Evolutionary conservation across 2,329 filamentous ascomycete genomes (phyloP).

Genomic region (Scolecobasidium constrictum): DNA sequence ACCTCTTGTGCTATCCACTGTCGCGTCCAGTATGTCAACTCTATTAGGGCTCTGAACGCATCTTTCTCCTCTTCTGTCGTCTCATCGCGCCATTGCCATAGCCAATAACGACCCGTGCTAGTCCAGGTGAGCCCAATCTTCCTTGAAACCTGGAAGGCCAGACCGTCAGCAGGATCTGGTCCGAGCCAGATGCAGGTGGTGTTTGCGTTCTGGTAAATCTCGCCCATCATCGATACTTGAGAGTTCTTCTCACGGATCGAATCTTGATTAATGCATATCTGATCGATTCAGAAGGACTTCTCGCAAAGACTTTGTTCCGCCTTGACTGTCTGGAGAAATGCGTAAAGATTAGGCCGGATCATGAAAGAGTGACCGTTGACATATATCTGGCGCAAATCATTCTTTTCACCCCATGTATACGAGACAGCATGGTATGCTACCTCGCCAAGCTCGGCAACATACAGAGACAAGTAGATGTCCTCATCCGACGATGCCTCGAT

Average conservation of each 20-base stretch:
- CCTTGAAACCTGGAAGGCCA: too few relatives aligned
- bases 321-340: neutral
- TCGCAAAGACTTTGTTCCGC: too few relatives aligned
- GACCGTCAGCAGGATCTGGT: too few relatives aligned
- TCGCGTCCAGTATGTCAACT: too few relatives aligned
- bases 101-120: too few relatives aligned
- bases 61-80: too few relatives aligned
- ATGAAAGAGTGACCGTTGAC: neutral
- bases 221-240: neutral
- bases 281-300: constrained; percentile 4
- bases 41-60: too few relatives aligned
- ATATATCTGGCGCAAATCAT: neutral
- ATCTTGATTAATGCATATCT: constrained; percentile 2
- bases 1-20: too few relatives aligned
- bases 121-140: too few relatives aligned
- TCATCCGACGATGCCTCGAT: neutral
- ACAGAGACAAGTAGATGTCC: neutral
- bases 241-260: neutral
- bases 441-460: neutral
- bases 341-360: neutral
- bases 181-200: too few relatives aligned
- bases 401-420: neutral
- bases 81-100: too few relatives aligned
- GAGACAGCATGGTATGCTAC: neutral
- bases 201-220: too few relatives aligned